Evolutionary conservation across 2,329 filamentous ascomycete genomes (phyloP), one percentile per base, ranked within the genome.

Genomic region (Triangularia setosa): DNA sequence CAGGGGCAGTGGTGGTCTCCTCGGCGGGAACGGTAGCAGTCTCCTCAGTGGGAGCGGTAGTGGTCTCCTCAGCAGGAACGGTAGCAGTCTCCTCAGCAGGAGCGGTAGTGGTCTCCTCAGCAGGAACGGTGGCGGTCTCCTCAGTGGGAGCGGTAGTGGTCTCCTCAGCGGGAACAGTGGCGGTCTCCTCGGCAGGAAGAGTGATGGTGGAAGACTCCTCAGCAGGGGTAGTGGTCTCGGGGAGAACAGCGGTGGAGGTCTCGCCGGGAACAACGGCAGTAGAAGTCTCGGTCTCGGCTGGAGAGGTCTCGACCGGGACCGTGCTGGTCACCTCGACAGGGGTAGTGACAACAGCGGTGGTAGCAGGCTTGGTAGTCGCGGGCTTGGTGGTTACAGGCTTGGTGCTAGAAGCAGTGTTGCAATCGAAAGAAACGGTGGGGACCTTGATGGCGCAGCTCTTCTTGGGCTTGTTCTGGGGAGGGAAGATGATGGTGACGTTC

Each of bases 381-480:
- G 59, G 58, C 62, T 59, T 70, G 40, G 69, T 70, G 69, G 68
- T 77, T 75, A 68, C 75, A 73, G 72, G 64, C 59, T 65, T 63
- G 52, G 70, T 71, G 67, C 67, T 70, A 57, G 72, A 72, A 44
- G 74, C 71, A 44, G 73, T 77, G 58, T 72, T 79, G 79, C 92
- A 96, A 80, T 93, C 86, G 78, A 94, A 96, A 70, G 81, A 83
- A 72, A 96, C 86, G 74, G 83, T 84, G 79, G 91, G 89, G 72
- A 95, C 85, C 72, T 88, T 87, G 72, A 96, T 83, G 71, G 84
- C 83, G 81, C 91, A 95, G 71, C 78, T 79, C 58, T 82, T 78
- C 75, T 86, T 82, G 65, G 80, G 75, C 73, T 83, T 82, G 67
- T 83, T 76, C 74, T 89, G 86, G 64, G 85, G 77, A 68, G 85